Percentiles rank a stretch among this genome's conserved stretches.
Evolutionary conservation across 1,284 basidiomycete species (phyloP).

Genomic region (Rhodotorula sp.): DNA sequence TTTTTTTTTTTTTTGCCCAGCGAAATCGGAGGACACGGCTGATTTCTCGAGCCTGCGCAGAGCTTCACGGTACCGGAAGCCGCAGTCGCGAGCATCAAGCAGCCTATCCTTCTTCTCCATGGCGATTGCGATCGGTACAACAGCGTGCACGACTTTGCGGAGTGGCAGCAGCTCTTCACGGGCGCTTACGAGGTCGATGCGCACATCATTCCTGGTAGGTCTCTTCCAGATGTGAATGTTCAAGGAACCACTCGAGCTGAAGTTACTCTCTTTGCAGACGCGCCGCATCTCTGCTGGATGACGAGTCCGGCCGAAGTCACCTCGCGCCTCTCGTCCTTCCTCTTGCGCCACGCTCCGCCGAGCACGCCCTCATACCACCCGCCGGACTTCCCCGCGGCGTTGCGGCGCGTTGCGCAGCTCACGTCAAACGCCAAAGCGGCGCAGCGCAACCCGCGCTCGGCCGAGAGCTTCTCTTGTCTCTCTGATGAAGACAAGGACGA

Average conservation of each 20-base stretch:
- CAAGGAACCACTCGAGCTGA: fast-evolving
- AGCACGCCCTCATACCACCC: neutral
- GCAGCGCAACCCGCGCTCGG: constrained; percentile 6
- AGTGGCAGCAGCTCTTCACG: neutral
- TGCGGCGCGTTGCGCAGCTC: neutral
- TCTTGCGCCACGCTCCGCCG: neutral
- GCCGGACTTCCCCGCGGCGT: constrained; percentile 1
- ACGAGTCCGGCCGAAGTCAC: neutral
- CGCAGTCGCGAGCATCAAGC: neutral
- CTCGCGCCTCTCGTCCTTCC: constrained; percentile 5
- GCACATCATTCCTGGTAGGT: constrained; percentile 5
- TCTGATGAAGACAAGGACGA: neutral
- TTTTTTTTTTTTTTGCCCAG: neutral
- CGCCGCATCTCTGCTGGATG: constrained; percentile 6
- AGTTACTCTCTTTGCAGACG: neutral
- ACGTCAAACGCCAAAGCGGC: neutral
- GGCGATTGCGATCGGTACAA: constrained; percentile 2
- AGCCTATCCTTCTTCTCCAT: constrained; percentile 8
- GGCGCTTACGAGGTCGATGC: neutral
- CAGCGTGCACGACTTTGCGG: neutral
- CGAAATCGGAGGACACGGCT: neutral
- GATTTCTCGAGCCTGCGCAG: neutral
- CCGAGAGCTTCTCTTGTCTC: constrained; percentile 9
- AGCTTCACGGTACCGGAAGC: neutral
- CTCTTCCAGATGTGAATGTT: too few species aligned